A percentile compares a stretch with the other conserved stretches of the same genome.
Evolutionary conservation across 345 rosid species (phyloP).

Genomic region (Pelargonium nanum): DNA sequence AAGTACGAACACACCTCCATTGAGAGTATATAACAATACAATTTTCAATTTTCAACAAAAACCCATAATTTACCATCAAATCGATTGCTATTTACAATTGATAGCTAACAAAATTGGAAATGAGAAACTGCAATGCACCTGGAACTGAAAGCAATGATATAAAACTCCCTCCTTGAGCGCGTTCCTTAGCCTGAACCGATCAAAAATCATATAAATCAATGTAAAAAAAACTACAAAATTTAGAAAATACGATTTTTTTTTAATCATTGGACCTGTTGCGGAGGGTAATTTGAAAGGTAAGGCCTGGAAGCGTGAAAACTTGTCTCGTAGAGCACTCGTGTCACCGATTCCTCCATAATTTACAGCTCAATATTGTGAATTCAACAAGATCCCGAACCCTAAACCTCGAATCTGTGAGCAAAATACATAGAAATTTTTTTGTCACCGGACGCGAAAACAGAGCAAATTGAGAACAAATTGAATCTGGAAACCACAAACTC

Average conservation of each 20-base stretch:
- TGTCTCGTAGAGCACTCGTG: conserved; percentile 52
- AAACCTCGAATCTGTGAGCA: background rate
- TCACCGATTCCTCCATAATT: conserved; percentile 28
- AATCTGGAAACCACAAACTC: background rate
- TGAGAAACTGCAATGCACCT: conserved; percentile 16
- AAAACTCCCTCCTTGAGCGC: conserved; percentile 32
- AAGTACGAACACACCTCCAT: background rate
- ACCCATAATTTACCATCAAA: conserved; percentile 1
- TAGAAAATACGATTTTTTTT: background rate
- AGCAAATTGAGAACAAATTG: background rate
- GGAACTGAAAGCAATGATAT: conserved; percentile 39
- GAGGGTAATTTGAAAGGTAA: conserved; percentile 59
- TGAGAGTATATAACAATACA: background rate
- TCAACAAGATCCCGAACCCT: conserved; percentile 6
- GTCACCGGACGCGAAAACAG: background rate
- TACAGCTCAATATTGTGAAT: background rate
- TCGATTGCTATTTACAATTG: background rate
- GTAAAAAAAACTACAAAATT: background rate
- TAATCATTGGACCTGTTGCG: conserved; percentile 43
- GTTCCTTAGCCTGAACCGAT: conserved; percentile 32
- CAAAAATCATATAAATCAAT: background rate
- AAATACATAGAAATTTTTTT: background rate
- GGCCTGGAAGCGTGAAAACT: conserved; percentile 58
- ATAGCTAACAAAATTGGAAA: background rate
- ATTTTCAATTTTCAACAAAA: background rate